Percentiles rank a stretch among this genome's conserved stretches.
Evolutionary conservation across 805 yeast genomes (phyloP).

Genomic region (Metschnikowia koreensis): DNA sequence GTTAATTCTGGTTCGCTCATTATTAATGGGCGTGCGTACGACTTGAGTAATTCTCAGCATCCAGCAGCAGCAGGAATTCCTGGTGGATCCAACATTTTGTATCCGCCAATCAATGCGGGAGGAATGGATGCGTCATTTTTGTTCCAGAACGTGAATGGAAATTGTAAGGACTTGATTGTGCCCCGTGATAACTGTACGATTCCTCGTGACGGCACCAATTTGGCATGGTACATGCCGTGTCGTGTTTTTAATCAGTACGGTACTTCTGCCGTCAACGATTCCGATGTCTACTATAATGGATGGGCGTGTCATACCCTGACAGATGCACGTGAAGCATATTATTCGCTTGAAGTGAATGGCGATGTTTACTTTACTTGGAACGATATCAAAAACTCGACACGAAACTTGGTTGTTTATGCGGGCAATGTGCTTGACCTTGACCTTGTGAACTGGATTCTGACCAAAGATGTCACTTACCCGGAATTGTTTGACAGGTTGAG

Average conservation of each 20-base stretch:
- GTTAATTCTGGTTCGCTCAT: slow-evolving; percentile 61
- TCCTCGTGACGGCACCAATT: slow-evolving; percentile 56
- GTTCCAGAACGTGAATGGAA: slow-evolving; percentile 89
- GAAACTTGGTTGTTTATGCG: slow-evolving; percentile 83
- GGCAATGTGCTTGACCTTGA: slow-evolving; percentile 86
- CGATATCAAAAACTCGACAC: slow-evolving; percentile 60
- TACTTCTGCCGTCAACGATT: slow-evolving; percentile 60
- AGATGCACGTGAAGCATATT: slow-evolving; percentile 66
- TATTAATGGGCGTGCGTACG: slow-evolving; percentile 80
- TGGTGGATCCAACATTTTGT: slow-evolving; percentile 67
- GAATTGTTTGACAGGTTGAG: slow-evolving; percentile 62
- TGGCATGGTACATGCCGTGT: slow-evolving; percentile 98
- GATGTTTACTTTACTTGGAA: slow-evolving; percentile 91
- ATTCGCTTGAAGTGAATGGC: slow-evolving; percentile 57
- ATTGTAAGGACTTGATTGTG: slow-evolving; percentile 74
- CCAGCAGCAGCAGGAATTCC: slow-evolving; percentile 80
- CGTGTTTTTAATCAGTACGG: slow-evolving; percentile 69
- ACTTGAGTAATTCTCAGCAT: slow-evolving; percentile 66
- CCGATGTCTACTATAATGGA: slow-evolving; percentile 67
- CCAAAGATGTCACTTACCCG: slow-evolving; percentile 71
- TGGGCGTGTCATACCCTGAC: slow-evolving; percentile 83
- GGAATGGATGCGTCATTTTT: slow-evolving; percentile 81
- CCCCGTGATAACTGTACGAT: slow-evolving; percentile 71
- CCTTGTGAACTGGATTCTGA: slow-evolving; percentile 71
- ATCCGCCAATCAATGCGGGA: slow-evolving; percentile 86